These are phyloP conservation scores for Talaromyces sp. DNA, from an alignment of 2,329 filamentous ascomycete genomes.

Conservation along the genomic window DNA sequence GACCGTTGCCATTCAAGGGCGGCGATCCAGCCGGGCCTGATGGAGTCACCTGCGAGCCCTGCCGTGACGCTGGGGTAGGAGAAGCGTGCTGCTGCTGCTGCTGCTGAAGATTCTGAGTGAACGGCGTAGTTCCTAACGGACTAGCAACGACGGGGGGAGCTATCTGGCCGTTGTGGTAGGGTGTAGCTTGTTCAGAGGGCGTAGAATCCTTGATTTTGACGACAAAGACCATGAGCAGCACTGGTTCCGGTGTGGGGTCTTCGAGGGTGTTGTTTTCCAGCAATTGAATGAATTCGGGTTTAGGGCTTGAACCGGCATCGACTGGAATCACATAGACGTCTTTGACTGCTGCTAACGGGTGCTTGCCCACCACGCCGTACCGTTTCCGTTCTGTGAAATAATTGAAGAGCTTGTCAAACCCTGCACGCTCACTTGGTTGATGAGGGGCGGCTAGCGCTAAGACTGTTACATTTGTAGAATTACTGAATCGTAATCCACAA, in stretches of 20 bases:
- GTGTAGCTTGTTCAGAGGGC: slow-evolving; percentile 40
- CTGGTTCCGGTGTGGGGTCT: slow-evolving; percentile 65
- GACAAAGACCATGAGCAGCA: slow-evolving; percentile 81
- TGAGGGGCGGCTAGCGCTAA: slow-evolving; percentile 66
- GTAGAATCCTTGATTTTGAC: slow-evolving; percentile 60
- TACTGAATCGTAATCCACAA: slow-evolving; percentile 77
- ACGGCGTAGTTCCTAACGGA: slow-evolving; percentile 29
- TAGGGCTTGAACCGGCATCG: slow-evolving; percentile 61
- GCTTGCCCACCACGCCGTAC: slow-evolving; percentile 83
- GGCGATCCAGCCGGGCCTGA: slow-evolving; percentile 2
- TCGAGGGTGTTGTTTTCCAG: slow-evolving; percentile 82
- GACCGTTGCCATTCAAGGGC: not conserved
- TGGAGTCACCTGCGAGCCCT: slow-evolving; percentile 11
- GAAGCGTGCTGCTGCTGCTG: slow-evolving; percentile 24
- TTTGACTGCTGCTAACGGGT: slow-evolving; percentile 69
- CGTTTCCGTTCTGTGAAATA: slow-evolving; percentile 81
- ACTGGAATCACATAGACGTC: slow-evolving; percentile 92
- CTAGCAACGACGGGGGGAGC: slow-evolving; percentile 33
- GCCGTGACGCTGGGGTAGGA: slow-evolving; percentile 22
- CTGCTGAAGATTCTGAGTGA: slow-evolving; percentile 27
- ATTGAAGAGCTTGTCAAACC: slow-evolving; percentile 74
- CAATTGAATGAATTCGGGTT: slow-evolving; percentile 84
- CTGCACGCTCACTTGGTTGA: slow-evolving; percentile 53
- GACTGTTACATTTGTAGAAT: slow-evolving; percentile 78
- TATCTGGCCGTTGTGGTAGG: slow-evolving; percentile 35